phyloP scores from a whole-genome alignment of 2,329 filamentous ascomycete species.

The Hortaea werneckii region DNA sequence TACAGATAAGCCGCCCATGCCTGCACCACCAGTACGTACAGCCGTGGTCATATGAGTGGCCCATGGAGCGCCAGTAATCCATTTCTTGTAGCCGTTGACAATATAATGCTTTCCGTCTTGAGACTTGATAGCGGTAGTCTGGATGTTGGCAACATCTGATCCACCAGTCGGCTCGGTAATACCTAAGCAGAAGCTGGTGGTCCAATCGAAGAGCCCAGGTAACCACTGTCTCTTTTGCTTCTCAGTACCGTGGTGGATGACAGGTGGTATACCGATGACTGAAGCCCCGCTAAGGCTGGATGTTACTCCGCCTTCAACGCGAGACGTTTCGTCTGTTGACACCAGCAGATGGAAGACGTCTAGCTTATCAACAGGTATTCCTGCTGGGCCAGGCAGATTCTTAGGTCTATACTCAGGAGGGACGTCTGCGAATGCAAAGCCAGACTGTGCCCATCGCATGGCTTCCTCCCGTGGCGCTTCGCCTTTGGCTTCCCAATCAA shows the following conservation, averaged over 20 bases:
- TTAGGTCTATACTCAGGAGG: conserved; percentile 34
- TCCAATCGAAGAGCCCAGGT: conserved; percentile 47
- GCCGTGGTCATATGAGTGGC: conserved; percentile 40
- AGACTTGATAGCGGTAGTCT: conserved; percentile 44
- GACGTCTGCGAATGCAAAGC: conserved; percentile 35
- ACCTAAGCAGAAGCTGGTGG: conserved; percentile 52
- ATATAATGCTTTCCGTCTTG: conserved; percentile 43
- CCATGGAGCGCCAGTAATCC: conserved; percentile 46
- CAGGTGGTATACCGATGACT: conserved; percentile 53
- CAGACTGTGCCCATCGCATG: conserved; percentile 30
- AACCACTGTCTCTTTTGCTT: conserved; percentile 51
- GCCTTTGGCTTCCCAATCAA: conserved; percentile 52
- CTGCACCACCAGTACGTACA: conserved; percentile 48
- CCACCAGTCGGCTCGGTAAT: conserved; percentile 54
- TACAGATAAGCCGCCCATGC: conserved; percentile 45
- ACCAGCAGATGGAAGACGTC: conserved; percentile 45
- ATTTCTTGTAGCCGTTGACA: conserved; percentile 52
- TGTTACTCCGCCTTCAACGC: conserved; percentile 40
- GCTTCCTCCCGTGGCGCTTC: conserved; percentile 38
- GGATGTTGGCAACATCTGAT: conserved; percentile 55
- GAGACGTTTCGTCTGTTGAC: conserved; percentile 21
- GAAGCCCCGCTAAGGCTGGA: conserved; percentile 51
- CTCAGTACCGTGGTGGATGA: conserved; percentile 52
- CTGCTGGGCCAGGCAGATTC: conserved; percentile 33
- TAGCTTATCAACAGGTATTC: conserved; percentile 39